Evolutionary conservation across 176 grass and related monocot genomes (phyloP).

Genomic region (Microstegium vimineum): DNA sequence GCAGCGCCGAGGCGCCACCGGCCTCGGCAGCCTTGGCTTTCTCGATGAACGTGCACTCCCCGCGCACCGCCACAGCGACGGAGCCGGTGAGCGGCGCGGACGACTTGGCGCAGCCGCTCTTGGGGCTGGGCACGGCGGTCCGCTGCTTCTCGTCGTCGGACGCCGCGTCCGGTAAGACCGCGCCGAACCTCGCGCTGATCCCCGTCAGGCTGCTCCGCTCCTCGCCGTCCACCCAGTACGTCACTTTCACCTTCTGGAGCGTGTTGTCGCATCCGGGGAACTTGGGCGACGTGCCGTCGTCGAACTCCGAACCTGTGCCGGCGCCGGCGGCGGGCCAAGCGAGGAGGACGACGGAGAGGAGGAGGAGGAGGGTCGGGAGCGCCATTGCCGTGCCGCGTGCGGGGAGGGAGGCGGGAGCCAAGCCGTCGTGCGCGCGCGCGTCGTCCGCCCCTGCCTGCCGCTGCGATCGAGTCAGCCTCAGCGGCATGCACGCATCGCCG

Average conservation of each 20-base stretch:
- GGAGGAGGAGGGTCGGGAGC: slow-evolving; percentile 5
- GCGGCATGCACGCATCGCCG: slow-evolving; percentile 20
- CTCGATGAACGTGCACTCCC: slow-evolving; percentile 70
- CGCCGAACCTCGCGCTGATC: slow-evolving; percentile 73
- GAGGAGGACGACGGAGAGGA: slow-evolving; percentile 34
- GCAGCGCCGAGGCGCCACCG: slow-evolving; percentile 46
- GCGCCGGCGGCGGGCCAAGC: not conserved
- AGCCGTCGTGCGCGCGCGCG: not conserved
- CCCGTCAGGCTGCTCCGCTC: slow-evolving; percentile 53
- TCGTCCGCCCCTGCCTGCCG: not conserved
- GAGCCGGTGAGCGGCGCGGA: slow-evolving; percentile 26
- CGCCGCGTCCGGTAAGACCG: slow-evolving; percentile 30
- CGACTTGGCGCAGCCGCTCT: slow-evolving; percentile 47
- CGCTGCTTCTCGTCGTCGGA: not conserved
- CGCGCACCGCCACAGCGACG: slow-evolving; percentile 57
- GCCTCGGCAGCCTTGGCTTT: slow-evolving; percentile 62
- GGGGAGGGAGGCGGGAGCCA: not conserved
- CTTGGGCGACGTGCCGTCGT: slow-evolving; percentile 47
- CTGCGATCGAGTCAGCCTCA: not conserved
- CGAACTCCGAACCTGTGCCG: slow-evolving; percentile 29
- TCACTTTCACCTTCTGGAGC: slow-evolving; percentile 72
- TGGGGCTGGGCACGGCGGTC: slow-evolving; percentile 39
- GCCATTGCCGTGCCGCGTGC: slow-evolving; percentile 35
- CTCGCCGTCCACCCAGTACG: slow-evolving; percentile 61
- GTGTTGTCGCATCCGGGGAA: slow-evolving; percentile 63